Base-by-base conservation (phyloP, 495 filamentous ascomycete species). In the Amorphotheca resinae region DNA sequence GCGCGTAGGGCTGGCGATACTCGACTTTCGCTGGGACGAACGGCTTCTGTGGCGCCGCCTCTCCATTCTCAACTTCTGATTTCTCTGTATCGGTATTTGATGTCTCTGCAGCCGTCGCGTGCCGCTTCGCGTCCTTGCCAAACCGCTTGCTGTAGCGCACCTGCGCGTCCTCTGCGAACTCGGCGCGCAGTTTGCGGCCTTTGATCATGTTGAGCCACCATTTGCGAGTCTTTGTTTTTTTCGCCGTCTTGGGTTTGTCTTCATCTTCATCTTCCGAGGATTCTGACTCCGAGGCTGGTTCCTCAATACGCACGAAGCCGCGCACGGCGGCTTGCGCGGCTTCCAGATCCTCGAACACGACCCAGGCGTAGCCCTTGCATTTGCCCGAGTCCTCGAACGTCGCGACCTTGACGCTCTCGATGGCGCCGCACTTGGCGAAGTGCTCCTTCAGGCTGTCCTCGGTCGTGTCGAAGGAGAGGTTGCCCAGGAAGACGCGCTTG, bases 381-480 rank as follows among this genome's bases (percentile, higher is more conserved):
- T 96, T 96, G 20, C 91, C 93, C 30, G 79, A 77, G 55, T 99
- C 93, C 59, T 96, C 86, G 56, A 99, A 99, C 0, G 88, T 94
- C 2, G 93, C 93, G 35, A 94, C 64, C 59, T 89, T 84, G 49
- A 87, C 69, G 62, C 81, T 81, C 25, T 68, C 64, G 42, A 99
- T 70, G 36, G 76, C 72, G 31, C 91, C 91, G 54, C 88, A 95
- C 54, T 77, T 80, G 20, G 63, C 66, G 58, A 93, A 95, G 56
- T 94, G 84, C 46, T 77, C 69, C 45, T 73, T 64, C 22, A 99
- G 64, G 45, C 77, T 72, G 48, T 93, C 86, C 49, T 84, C 83
- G n/a, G 76, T 88, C 1, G 74, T 74, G 45, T 87, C 77, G 59
- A 93, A 99, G 5, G 75, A 69, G 4, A 99, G 68, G 58, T 99